Percentiles rank a stretch among this genome's conserved stretches.
Conservation (phyloP, 257 asterid species). For the Leptodermis oblonga region DNA sequence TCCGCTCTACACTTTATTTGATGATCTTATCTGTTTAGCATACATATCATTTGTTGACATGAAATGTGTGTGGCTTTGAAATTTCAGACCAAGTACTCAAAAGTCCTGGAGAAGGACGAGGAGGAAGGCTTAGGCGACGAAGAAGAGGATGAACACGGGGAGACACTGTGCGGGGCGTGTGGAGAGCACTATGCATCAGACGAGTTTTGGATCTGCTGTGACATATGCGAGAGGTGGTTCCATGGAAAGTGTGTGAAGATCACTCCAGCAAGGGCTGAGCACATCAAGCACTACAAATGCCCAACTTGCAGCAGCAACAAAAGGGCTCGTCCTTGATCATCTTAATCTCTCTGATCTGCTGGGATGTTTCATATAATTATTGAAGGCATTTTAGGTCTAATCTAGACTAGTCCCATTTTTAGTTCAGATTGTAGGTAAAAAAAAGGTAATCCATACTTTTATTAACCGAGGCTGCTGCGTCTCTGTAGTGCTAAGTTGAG, state of each 20-base stretch:
- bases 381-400: not conserved
- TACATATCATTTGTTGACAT: not conserved
- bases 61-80: constrained; percentile 9
- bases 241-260: constrained; percentile 83
- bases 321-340: constrained; percentile 46
- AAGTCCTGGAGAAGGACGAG: constrained; percentile 30
- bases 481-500: too few relatives aligned
- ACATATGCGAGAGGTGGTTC: constrained; percentile 78
- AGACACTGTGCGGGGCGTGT: constrained; percentile 69
- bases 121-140: constrained; percentile 29
- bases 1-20: not conserved
- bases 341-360: too few relatives aligned
- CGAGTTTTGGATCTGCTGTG: constrained; percentile 80
- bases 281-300: constrained; percentile 84
- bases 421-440: too few relatives aligned
- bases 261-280: constrained; percentile 81
- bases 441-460: too few relatives aligned
- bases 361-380: not conserved
- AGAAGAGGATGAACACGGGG: constrained; percentile 65
- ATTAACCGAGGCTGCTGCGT: too few relatives aligned
- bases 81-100: constrained; percentile 30
- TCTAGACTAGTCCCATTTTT: too few relatives aligned
- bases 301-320: constrained; percentile 76
- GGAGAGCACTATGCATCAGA: constrained; percentile 58
- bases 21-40: not conserved